Base-by-base conservation (phyloP, 495 filamentous ascomycete species). In the Elaphomyces granulatus region DNA sequence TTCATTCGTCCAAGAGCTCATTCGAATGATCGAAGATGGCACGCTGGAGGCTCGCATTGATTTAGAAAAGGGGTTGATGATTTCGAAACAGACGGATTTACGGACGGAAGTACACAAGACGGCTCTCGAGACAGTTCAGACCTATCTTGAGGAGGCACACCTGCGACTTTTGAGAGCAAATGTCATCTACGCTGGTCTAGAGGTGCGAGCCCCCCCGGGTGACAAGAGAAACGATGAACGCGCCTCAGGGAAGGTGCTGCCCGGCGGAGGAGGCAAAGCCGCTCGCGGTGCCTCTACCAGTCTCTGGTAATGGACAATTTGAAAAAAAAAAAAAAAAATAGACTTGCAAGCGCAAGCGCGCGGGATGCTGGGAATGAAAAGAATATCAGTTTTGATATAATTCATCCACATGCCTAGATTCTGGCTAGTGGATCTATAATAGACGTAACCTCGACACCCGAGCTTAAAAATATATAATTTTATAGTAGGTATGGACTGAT, bases 41-140 rank as follows among this genome's bases (percentile, higher is more conserved):
- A 66, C 67, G 1, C 60, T 98, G n/a, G 64, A 86, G 36, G 83
- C 83, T 0, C 72, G 87, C 30, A 80, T 98, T 38, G 83, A 98
- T 49, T 72, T 83, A 0, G 80, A 88, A 41, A 81, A 87, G 46
- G 67, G 71, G 44, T 74, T 88, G 54, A 71, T 98, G 3, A 73
- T 81, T 4, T 75, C 80, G 3, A 78, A 78, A 15, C 67, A 76
- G 28, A 63, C 61, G 18, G 70, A 88, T 36, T 55, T 74, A 3
- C 75, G 87, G 33, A 53, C 59, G 3, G 65, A 72, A n/a, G 72
- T 90, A 36, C 84, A 92, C 52, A 49, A 59, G 1, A 61, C 75
- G 3, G 74, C 79, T 0, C 56, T 92, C 20, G 53, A 72, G n/a
- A 74, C 72, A 45, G 73, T 85, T 16, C 71, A 72, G 33, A 63